Evolutionary conservation across 768 basidiomycete genomes (phyloP), one percentile per base, ranked within the genome.

Genomic region (Exsudoporus frostii): DNA sequence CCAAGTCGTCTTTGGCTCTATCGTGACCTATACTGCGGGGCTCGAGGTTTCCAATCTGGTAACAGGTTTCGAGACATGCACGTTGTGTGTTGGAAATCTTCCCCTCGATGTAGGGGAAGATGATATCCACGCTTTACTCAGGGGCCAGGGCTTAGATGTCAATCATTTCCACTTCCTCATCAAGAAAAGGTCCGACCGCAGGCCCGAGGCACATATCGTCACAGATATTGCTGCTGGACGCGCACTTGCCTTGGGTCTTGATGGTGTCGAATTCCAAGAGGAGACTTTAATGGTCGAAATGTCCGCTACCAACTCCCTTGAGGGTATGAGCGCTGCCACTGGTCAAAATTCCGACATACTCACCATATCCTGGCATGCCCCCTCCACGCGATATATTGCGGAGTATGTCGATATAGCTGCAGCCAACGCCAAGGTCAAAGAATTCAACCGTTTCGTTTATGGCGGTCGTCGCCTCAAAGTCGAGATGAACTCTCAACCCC

Each of bases 51-150:
- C 65, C 36, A 62, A 69, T 30, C 55, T 82, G 29, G 62, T 80
- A 25, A 71, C 76, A 17, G 81, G 80, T 5, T 83, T 81, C 55
- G 79, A 85, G 38, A 74, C 77, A 7, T 79, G 77, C 58, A 71
- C 72, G 10, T 63, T 85, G 24, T 74, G 63, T 2, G 65, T 85
- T 42, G 71, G 67, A 46, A 76, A 76, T 50, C 68, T 85, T 27
- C 79, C 82, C 0, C 41, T 51, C 20, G 65, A 78, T 33, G 71
- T 71, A 3, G 74, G 65, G 39, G 62, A 61, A 5, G 55, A 65
- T 4, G 79, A 83, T 39, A 64, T 84, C 13, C 66, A 52, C 6
- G 67, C 70, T 0, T 65, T 84, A 9, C 76, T 84, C 50, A 60
- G 63, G 4, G 67, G 69, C 32, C 79, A 79, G 29, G 79, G 77